Evolutionary conservation across 352 stramenopile genomes (phyloP), one percentile per base, ranked within the genome.

Genomic region (Phytophthora ramorum): DNA sequence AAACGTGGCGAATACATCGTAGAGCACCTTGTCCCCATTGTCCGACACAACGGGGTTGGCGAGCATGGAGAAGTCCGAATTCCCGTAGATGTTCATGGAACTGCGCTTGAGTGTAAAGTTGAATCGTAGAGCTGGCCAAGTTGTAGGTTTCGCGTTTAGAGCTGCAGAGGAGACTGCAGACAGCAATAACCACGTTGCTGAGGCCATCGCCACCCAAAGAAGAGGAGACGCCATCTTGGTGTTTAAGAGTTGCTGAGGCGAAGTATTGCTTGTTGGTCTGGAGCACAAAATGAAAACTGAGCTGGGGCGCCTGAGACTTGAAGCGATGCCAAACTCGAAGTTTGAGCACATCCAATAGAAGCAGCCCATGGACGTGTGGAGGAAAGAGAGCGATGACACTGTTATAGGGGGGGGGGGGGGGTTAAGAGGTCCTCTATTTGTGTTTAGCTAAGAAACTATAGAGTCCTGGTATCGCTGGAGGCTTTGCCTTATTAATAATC

Each of bases 81-180:
- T 10, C 3, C 72, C 72, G 16, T 71, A 54, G 14, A 80, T 22
- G 5, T 48, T 49, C 75, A 84, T 79, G 14, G 68, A 65, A 26
- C 16, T 57, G 16, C 72, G 69, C 50, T 81, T 81, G 56, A 78
- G 43, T 0, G 41, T 73, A 47, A 81, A 67, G 3, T 69, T 58
- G 24, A 84, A 54, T 4, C 37, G 48, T 2, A 84, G 46, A 7
- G 58, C 65, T 20, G 69, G 69, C 43, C 66, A 71, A 24, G 52
- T 47, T 51, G 20, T 10, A 20, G 22, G 13, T 16, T 17, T 19
- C 2, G 1, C 10, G 13, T 51, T 30, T 34, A 20, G 35, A n/a
- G n/a, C n/a, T n/a, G n/a, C n/a, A n/a, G n/a, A n/a, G n/a, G n/a
- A n/a, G n/a, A n/a, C n/a, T n/a, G n/a, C n/a, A n/a, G n/a, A 30